phyloP scores from a whole-genome alignment of 768 basidiomycete species.

The Thelephora aurantiotincta region DNA sequence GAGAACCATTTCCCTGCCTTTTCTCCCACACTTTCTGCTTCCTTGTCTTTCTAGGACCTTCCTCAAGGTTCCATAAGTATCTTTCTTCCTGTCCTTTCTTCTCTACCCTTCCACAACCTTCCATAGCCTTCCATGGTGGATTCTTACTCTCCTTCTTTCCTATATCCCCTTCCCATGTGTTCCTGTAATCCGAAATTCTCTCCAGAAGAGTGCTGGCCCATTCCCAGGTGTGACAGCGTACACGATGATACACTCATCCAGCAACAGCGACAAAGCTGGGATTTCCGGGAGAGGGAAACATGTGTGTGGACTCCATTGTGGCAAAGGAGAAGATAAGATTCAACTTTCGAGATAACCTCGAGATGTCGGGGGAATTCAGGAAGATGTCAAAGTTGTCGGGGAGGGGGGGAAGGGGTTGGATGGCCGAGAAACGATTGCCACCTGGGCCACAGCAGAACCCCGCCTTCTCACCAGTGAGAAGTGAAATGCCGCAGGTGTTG shows the following conservation, averaged over 20 bases:
- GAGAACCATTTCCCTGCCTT: too few relatives aligned
- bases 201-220: too few relatives aligned
- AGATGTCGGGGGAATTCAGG: slow-evolving; percentile 15
- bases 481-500: slow-evolving; percentile 9
- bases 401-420: slow-evolving; percentile 16
- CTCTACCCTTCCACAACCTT: too few relatives aligned
- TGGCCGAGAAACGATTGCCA: slow-evolving; percentile 10
- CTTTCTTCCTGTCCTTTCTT: too few relatives aligned
- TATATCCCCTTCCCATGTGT: too few relatives aligned
- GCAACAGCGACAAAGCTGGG: slow-evolving; percentile 14
- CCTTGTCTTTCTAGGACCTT: too few relatives aligned
- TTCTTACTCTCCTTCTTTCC: too few relatives aligned
- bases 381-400: slow-evolving; percentile 15
- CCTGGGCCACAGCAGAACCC: slow-evolving; percentile 21
- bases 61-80: too few relatives aligned
- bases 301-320: slow-evolving; percentile 14
- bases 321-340: slow-evolving; percentile 22
- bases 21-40: too few relatives aligned
- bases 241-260: slow-evolving; percentile 19
- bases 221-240: too few relatives aligned
- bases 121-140: too few relatives aligned
- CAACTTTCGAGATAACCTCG: slow-evolving; percentile 12
- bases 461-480: slow-evolving; percentile 17
- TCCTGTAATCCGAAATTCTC: too few relatives aligned
- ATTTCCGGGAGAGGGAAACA: slow-evolving; percentile 12